Evolutionary conservation across 768 basidiomycete genomes (phyloP), one percentile per base, ranked within the genome.

Genomic region (Candolleomyces eurysporus): DNA sequence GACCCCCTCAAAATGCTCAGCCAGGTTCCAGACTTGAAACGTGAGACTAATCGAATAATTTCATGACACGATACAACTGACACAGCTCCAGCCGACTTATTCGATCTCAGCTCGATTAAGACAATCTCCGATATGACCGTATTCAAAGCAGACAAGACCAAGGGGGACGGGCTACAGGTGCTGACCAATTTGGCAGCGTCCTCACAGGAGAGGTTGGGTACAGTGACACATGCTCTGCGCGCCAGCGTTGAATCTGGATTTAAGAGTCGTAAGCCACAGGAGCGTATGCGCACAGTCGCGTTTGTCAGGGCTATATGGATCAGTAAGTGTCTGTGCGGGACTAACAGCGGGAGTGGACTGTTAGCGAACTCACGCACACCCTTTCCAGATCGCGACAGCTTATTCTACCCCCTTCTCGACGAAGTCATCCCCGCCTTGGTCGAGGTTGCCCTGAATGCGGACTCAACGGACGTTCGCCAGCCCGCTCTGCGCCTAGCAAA

Each of bases 1-100:
- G 36, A 56, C 21, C 19, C 54, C 17, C 40, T 56, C 19, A 56
- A 56, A 13, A 40, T 56, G 54, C 54, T 56, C 39, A 56, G 42
- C 19, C 36, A 19, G 3, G 54, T 56, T 4, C 42, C 39, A 13
- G 39, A n/a, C 19, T 39, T 21, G 7, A 56, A 31, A 19, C 13
- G 39, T 43, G 26, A 36, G 54, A 22, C 16, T 21, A 8, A 6
- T n/a, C n/a, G 5, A 11, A n/a, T 50, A 11, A 2, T 22, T 50
- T n/a, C 26, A 26, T 26, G 26, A 26, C 26, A n/a, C 4, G 26
- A 4, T 26, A 4, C 26, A 26, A 26, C 26, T 26, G 26, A 26
- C 26, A 26, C 14, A 30, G 16, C 4, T 13, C 4, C 42, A 56
- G 54, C 39, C 13, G 40, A 39, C 1, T 26, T 56, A 16, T 56